phyloP scores from a whole-genome alignment of 2,329 filamentous ascomycete genomes.

The Stylonectria norvegica region DNA sequence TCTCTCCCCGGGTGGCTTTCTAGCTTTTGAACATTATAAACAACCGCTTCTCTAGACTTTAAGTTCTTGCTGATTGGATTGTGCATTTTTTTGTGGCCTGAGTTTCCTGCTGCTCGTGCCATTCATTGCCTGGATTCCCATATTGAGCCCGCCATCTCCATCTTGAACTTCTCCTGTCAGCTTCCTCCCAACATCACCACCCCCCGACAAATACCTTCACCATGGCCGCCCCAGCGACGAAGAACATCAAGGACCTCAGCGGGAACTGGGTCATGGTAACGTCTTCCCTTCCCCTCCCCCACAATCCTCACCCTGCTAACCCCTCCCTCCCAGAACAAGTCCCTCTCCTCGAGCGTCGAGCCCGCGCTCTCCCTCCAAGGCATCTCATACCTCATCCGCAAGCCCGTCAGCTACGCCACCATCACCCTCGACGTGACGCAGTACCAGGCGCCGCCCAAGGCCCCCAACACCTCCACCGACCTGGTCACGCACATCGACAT shows the following conservation, averaged over 20 bases:
- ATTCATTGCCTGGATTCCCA: no score
- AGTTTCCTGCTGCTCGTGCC: no score
- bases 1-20: no score
- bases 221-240: slow-evolving; percentile 69
- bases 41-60: no score
- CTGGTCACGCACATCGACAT: slow-evolving; percentile 63
- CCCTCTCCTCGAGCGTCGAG: slow-evolving; percentile 66
- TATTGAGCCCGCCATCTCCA: slow-evolving; percentile 2
- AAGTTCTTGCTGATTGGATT: no score
- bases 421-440: slow-evolving; percentile 63
- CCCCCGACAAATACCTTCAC: background rate
- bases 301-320: background rate
- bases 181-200: background rate
- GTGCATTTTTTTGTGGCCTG: no score
- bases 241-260: slow-evolving; percentile 64
- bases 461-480: slow-evolving; percentile 39
- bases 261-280: slow-evolving; percentile 68
- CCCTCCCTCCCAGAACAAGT: slow-evolving; percentile 60
- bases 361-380: slow-evolving; percentile 69
- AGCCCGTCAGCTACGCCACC: slow-evolving; percentile 65
- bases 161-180: background rate
- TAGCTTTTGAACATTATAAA: no score
- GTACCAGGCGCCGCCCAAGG: slow-evolving; percentile 43
- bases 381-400: slow-evolving; percentile 69
- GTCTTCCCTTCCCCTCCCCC: background rate